These are phyloP conservation scores for Xylaria sp. DNA, from an alignment of 495 filamentous ascomycete genomes.

Conservation along the genomic window DNA sequence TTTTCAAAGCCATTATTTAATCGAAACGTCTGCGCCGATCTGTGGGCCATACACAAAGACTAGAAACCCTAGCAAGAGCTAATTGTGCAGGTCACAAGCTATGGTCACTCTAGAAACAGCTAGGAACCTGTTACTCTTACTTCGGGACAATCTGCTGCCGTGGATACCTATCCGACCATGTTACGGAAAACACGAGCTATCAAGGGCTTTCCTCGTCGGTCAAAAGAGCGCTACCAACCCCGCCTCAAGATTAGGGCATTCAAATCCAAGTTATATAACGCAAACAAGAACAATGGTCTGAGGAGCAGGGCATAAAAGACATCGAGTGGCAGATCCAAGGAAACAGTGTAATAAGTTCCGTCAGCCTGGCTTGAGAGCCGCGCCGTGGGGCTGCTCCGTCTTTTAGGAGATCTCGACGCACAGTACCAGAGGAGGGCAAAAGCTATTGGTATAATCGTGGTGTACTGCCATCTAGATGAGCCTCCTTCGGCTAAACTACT, in stretches of 20 bases:
- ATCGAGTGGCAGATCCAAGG: background rate
- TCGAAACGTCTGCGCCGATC: background rate
- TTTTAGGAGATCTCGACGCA: background rate
- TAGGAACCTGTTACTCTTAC: background rate
- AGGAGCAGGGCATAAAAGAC: background rate
- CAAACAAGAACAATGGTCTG: background rate
- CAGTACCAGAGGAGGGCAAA: background rate
- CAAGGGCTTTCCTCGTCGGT: background rate
- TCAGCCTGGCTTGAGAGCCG: background rate
- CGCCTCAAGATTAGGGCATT: background rate
- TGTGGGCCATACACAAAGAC: background rate
- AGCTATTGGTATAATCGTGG: background rate
- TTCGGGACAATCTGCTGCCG: background rate
- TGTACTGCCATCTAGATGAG: background rate
- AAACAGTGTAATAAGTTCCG: background rate
- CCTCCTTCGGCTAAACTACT: background rate
- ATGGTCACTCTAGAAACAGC: background rate
- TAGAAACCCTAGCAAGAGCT: background rate
- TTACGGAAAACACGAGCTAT: background rate
- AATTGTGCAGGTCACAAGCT: background rate
- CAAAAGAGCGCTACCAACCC: background rate
- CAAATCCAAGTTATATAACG: background rate
- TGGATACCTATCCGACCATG: background rate
- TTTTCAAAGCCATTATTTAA: background rate
- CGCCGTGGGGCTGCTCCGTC: background rate